phyloP scores from a whole-genome alignment of 169 alveolate species.

The Miamiensis avidus region DNA sequence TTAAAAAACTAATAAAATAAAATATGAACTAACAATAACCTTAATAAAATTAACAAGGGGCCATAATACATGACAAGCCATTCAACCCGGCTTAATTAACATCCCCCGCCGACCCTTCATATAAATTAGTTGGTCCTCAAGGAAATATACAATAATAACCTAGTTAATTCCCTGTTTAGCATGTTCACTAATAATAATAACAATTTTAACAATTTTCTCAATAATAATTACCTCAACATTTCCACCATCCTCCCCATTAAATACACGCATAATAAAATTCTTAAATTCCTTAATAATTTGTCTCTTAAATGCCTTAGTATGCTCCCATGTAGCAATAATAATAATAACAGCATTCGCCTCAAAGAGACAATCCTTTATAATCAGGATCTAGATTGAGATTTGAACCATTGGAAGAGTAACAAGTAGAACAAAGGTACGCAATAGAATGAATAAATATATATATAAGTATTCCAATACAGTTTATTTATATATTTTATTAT shows the following conservation, averaged over 20 bases:
- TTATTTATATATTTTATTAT: too few relatives aligned
- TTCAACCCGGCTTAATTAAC: background rate
- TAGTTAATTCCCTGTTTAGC: background rate
- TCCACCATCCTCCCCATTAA: background rate
- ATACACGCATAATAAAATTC: background rate
- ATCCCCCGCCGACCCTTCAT: background rate
- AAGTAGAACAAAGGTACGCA: background rate
- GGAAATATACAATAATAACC: background rate
- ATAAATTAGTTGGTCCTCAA: background rate
- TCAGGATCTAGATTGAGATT: background rate
- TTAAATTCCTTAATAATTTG: background rate
- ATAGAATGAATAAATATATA: too few relatives aligned
- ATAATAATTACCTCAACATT: background rate
- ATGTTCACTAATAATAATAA: too few relatives aligned
- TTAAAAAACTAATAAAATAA: background rate
- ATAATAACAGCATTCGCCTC: background rate
- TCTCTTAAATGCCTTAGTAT: background rate
- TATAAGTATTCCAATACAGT: too few relatives aligned
- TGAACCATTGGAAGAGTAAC: background rate
- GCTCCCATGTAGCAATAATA: background rate
- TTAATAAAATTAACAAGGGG: background rate
- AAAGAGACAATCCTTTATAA: background rate
- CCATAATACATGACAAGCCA: background rate
- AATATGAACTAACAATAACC: too few relatives aligned
- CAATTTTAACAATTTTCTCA: background rate